phyloP scores from a whole-genome alignment of 352 stramenopile species.

The Globisporangium yorkense region DNA sequence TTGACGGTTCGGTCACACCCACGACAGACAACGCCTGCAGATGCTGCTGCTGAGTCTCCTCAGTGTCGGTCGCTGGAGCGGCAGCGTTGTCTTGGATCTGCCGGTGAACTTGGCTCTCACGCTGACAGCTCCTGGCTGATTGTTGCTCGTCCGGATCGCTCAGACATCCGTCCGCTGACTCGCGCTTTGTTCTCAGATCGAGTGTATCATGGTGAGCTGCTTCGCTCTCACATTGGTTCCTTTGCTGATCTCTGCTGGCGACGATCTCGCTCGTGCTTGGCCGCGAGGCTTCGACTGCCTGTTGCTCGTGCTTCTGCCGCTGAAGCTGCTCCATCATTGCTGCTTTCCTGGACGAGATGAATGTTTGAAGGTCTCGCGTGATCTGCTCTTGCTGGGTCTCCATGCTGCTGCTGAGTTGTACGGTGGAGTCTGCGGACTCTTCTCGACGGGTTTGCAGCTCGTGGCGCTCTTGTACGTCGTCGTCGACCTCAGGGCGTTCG shows the following conservation, averaged over 20 bases:
- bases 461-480: not conserved
- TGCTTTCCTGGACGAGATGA: slow-evolving; percentile 30
- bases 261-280: not conserved
- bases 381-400: slow-evolving; percentile 14
- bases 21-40: not conserved
- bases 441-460: not conserved
- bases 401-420: not conserved
- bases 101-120: no score
- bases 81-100: no score
- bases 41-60: not conserved
- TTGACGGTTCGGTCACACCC: not conserved
- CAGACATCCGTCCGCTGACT: not conserved
- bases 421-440: no score
- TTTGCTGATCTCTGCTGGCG: not conserved
- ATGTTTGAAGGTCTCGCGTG: slow-evolving; percentile 23
- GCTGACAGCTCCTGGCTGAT: not conserved
- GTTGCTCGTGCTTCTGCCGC: slow-evolving; percentile 19
- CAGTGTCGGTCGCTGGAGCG: not conserved
- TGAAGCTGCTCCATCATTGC: slow-evolving; percentile 34
- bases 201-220: not conserved
- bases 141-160: not conserved
- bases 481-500: slow-evolving; percentile 9
- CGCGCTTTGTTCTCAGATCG: not conserved
- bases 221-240: not conserved
- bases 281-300: not conserved